Base-by-base conservation (phyloP, 441 rosid genomes). In the Hura crepitans region DNA sequence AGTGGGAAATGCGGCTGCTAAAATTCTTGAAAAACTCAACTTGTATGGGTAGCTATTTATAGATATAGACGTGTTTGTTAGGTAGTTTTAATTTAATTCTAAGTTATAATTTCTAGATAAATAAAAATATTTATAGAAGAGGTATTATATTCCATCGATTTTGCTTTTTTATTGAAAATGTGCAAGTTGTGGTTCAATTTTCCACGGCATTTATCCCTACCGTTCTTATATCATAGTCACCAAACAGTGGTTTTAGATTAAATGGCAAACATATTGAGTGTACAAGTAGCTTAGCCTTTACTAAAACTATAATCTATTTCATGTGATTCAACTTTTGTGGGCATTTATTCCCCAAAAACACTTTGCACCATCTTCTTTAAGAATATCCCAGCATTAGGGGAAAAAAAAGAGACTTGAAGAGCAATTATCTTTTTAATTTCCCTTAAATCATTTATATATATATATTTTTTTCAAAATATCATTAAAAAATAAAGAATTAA, bases 101-200 rank as follows among this genome's bases (percentile, higher is more conserved):
- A 4, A 4, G 50, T 22, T 57, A 25, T 61, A 7, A 1, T 1
- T 9, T 8, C 20, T 12, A 3, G 2, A 28, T 2, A 2, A 56
- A 56, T 27, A 50, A 18, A n/a, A 18, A 7, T 15, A 6, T 13
- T 50, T 10, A 14, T 20, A 23, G 59, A 30, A 42, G 17, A 39
- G 54, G 46, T 54, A 70, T 66, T 11, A 59, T 71, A 77, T 71
- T 69, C 81, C 69, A 54, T 70, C 1, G 53, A 5, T 75, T 69
- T 75, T 59, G 39, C 71, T 77, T 13, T n/a, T 11, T 79, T 66
- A 35, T 49, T 43, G 51, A 75, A 73, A 70, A 56, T 66, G 22
- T 65, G 69, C 72, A 68, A 68, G 58, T 60, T 62, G 83, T 33
- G 70, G 58, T n/a, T n/a, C n/a, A 63, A 62, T 65, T 80, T 65